phyloP scores from a whole-genome alignment of 2,329 filamentous ascomycete species.

The Thermothelomyces thermophilus region DNA sequence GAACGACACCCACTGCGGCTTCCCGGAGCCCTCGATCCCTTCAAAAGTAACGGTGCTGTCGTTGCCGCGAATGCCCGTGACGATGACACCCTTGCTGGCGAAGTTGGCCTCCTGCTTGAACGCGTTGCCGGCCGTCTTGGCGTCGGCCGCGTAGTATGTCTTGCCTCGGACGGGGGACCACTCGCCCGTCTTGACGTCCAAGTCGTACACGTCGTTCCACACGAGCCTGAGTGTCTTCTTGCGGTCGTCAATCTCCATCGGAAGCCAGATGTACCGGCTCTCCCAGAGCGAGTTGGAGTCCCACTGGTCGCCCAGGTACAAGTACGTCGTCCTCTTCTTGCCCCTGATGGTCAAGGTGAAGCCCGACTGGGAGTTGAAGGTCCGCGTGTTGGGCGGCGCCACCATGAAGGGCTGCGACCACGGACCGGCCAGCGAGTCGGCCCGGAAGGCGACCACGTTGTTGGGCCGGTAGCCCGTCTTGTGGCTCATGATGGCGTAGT shows the following conservation, averaged over 20 bases:
- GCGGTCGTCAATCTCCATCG: slow-evolving; percentile 44
- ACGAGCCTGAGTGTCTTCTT: slow-evolving; percentile 43
- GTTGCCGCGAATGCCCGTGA: slow-evolving; percentile 49
- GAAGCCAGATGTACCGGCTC: slow-evolving; percentile 51
- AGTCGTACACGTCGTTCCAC: slow-evolving; percentile 52
- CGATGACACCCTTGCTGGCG: slow-evolving; percentile 39
- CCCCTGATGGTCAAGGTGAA: slow-evolving; percentile 43
- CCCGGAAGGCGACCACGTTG: slow-evolving; percentile 51
- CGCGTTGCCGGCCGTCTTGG: slow-evolving; percentile 39
- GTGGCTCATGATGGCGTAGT: slow-evolving; percentile 53
- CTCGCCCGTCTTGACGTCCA: slow-evolving; percentile 46
- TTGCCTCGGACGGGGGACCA: slow-evolving; percentile 41
- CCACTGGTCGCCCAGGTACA: slow-evolving; percentile 49
- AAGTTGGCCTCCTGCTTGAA: slow-evolving; percentile 52
- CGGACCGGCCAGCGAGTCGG: slow-evolving; percentile 42
- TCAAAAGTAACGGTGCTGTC: slow-evolving; percentile 48
- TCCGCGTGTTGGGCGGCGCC: slow-evolving; percentile 43
- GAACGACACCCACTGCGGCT: slow-evolving; percentile 51
- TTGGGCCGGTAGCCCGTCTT: slow-evolving; percentile 55
- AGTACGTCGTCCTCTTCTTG: slow-evolving; percentile 41
- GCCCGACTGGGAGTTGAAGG: slow-evolving; percentile 48
- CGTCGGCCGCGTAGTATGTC: slow-evolving; percentile 41
- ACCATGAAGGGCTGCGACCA: slow-evolving; percentile 51
- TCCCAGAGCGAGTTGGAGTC: slow-evolving; percentile 52
- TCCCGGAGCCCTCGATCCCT: slow-evolving; percentile 41